Percentiles rank a stretch among this genome's conserved stretches.
Conservation (phyloP, 306 rosid genomes). For the Citrullus amarus region DNA sequence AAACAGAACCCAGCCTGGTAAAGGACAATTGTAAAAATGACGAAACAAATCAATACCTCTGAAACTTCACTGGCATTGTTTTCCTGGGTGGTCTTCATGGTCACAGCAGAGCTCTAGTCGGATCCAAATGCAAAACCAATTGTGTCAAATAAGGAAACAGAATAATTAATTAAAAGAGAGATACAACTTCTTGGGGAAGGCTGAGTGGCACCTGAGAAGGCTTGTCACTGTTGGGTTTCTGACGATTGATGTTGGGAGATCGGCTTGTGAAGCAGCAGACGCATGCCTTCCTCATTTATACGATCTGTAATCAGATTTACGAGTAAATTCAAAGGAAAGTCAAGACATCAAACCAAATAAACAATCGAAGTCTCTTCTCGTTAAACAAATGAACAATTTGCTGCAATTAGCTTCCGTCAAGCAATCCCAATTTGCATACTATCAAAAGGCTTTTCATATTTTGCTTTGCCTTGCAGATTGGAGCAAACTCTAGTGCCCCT, state of each 20-base stretch:
- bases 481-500: background rate
- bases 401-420: constrained; percentile 18
- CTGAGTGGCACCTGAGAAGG: constrained; percentile 14
- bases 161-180: background rate
- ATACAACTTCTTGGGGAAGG: background rate
- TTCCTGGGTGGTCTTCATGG: constrained; percentile 34
- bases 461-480: constrained; percentile 65
- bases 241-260: constrained; percentile 12
- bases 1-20: background rate
- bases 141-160: constrained; percentile 5
- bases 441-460: constrained; percentile 3
- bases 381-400: constrained; percentile 4
- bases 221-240: constrained; percentile 4
- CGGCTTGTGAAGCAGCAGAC: constrained; percentile 31
- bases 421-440: constrained; percentile 14
- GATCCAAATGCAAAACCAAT: constrained; percentile 13
- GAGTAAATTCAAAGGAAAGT: constrained; percentile 52
- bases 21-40: background rate
- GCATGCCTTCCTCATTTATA: constrained; percentile 46
- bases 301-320: constrained; percentile 19
- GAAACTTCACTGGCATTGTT: constrained; percentile 17
- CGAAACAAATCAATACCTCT: constrained; percentile 25
- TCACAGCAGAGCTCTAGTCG: constrained; percentile 29
- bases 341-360: constrained; percentile 27
- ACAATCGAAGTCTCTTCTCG: constrained; percentile 15